Conservation (phyloP, 2,329 filamentous ascomycete species). For the Cytospora mali region DNA sequence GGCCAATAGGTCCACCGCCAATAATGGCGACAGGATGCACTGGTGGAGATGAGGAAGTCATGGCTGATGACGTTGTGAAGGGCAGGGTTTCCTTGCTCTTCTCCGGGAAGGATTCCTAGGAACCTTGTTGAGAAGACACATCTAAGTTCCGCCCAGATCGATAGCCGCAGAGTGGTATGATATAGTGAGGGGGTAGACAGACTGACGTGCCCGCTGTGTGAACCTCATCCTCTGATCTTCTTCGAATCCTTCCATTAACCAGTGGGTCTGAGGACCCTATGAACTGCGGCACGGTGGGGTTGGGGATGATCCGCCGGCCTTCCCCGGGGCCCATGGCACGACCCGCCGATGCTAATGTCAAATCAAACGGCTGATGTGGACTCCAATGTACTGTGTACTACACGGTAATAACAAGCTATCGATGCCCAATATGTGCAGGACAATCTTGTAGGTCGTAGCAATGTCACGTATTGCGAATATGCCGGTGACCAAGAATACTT, state of each 20-base stretch:
- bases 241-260: too few relatives aligned
- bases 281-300: neutral
- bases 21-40: slow-evolving; percentile 19
- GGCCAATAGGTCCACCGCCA: slow-evolving; percentile 27
- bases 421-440: too few relatives aligned
- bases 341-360: neutral
- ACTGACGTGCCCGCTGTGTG: neutral
- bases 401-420: too few relatives aligned
- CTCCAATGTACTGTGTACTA: too few relatives aligned
- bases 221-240: too few relatives aligned
- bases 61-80: neutral
- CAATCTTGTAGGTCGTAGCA: too few relatives aligned
- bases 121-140: neutral
- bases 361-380: too few relatives aligned
- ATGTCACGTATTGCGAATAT: too few relatives aligned
- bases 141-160: too few relatives aligned
- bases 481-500: too few relatives aligned
- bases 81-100: too few relatives aligned
- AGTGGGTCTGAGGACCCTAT: neutral
- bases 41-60: neutral
- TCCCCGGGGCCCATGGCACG: neutral
- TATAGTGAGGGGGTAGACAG: neutral
- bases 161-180: neutral
- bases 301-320: neutral
- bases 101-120: neutral